These are phyloP conservation scores for Aegilops speltoides DNA, from an alignment of 176 grass and related monocot genomes.

Conservation along the genomic window DNA sequence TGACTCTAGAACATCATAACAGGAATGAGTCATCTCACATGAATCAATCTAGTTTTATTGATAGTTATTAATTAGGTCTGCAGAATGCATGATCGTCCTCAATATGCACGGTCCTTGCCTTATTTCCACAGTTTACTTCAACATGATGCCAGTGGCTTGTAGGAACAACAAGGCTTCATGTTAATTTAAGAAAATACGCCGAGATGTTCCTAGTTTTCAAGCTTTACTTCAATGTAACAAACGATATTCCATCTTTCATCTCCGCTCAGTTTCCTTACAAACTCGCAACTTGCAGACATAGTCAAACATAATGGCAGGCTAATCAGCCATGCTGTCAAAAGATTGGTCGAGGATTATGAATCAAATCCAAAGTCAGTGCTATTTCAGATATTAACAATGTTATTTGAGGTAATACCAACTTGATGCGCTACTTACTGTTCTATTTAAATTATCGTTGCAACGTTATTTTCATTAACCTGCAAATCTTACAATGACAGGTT, in stretches of 20 bases:
- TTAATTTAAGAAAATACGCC: background rate
- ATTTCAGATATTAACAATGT: slow-evolving; percentile 78
- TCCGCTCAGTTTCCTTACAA: background rate
- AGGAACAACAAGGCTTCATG: background rate
- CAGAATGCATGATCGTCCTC: background rate
- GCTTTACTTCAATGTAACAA: background rate
- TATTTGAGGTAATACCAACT: slow-evolving; percentile 82
- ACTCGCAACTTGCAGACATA: slow-evolving; percentile 57
- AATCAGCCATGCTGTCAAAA: slow-evolving; percentile 81
- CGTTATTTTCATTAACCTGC: slow-evolving; percentile 23
- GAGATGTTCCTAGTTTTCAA: background rate
- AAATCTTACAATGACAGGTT: slow-evolving; percentile 56
- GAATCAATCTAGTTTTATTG: background rate
- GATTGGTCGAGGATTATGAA: slow-evolving; percentile 82
- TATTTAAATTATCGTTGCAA: slow-evolving; percentile 3
- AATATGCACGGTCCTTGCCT: background rate
- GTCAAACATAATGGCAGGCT: slow-evolving; percentile 80
- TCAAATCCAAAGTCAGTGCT: slow-evolving; percentile 58
- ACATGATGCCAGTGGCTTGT: background rate
- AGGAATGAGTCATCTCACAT: background rate
- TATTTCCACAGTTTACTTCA: background rate
- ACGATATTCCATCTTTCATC: background rate
- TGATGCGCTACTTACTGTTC: background rate
- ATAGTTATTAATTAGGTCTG: background rate
- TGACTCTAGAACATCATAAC: background rate